Evolutionary conservation across 1,284 basidiomycete genomes (phyloP).

Genomic region (Bjerkandera adusta): DNA sequence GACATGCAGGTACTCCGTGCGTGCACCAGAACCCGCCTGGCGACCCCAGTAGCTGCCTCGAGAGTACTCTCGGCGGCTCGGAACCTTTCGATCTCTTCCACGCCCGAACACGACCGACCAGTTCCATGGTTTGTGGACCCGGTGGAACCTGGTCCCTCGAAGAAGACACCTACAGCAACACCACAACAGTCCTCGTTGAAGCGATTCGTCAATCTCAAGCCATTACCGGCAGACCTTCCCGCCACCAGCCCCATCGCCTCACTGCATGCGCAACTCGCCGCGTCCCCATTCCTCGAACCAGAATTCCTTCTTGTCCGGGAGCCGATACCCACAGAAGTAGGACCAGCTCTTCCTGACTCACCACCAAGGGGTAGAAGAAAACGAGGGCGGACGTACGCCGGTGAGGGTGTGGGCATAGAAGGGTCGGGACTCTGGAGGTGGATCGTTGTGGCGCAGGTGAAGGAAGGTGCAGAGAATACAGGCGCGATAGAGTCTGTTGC

Average conservation of each 20-base stretch:
- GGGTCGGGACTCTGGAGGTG: constrained; percentile 67
- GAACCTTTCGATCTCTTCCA: constrained; percentile 14
- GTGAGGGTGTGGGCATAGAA: constrained; percentile 55
- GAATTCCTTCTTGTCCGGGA: constrained; percentile 50
- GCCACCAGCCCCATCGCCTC: constrained; percentile 27
- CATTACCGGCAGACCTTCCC: constrained; percentile 51
- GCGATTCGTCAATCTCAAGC: constrained; percentile 20
- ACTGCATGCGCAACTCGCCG: constrained; percentile 50
- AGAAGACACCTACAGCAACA: constrained; percentile 25
- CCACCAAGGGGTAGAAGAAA: constrained; percentile 59
- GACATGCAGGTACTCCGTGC: too few relatives aligned
- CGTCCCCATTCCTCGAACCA: constrained; percentile 63
- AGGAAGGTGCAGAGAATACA: constrained; percentile 76
- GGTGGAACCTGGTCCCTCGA: constrained; percentile 18
- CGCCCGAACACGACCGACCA: constrained; percentile 10
- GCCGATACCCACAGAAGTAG: constrained; percentile 44
- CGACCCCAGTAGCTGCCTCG: too few relatives aligned
- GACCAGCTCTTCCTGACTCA: constrained; percentile 51
- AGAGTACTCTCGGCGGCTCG: too few relatives aligned
- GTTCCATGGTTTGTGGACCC: constrained; percentile 59
- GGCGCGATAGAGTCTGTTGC: constrained; percentile 73
- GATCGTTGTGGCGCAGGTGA: constrained; percentile 74
- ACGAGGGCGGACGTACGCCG: constrained; percentile 63
- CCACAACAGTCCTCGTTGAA: constrained; percentile 30
- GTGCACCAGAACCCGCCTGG: too few relatives aligned